Base-by-base conservation (phyloP, 2,329 filamentous ascomycete genomes). In the Pseudodiploospora longispora region DNA sequence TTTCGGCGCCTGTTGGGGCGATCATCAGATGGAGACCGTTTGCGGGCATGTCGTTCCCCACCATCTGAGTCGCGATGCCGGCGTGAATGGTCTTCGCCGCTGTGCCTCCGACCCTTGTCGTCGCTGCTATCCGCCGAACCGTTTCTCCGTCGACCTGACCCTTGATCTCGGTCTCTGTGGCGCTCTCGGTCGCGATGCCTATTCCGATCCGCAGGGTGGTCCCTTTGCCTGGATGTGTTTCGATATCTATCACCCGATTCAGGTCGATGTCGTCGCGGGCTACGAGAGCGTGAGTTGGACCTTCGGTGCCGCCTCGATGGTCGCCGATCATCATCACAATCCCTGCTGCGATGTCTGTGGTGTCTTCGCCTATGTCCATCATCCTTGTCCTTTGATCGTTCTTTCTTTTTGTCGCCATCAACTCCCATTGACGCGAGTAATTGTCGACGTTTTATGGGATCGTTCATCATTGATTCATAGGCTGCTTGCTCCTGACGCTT, bases 401-500 rank as follows among this genome's bases (percentile, higher is more conserved):
- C 66, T 40, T 64, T 70, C 48, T 71, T 71, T 36, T 58, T 66
- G 4, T 72, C 67, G 10, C 75, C 73, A 1, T 65, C 69, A 37
- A 78, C 71, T 1, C 79, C 79, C 64, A 81, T 80, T 7, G 76
- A 72, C 1, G 76, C 75, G 28, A 93, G 71, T 30, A 94, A 61
- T 57, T 86, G 79, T 47, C 76, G 71, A 50, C 83, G 72, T 66
- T 77, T 82, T 50, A 78, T 73, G 0, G 84, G 83, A 55, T 88
- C 84, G 53, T 82, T 87, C 79, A 87, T 89, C 78, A 88, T 83
- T 6, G 81, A 76, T 54, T 85, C 81, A 59, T 88, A 87, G 2
- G 85, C 82, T 29, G 83, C 82, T 63, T 91, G 86, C 61, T 97
- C 90, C 60, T 94, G 85, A 60, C 82, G 85, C 73, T 95, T 95